Evolutionary conservation across 495 filamentous ascomycete species (phyloP).

Genomic region (Apiosordaria backusii): DNA sequence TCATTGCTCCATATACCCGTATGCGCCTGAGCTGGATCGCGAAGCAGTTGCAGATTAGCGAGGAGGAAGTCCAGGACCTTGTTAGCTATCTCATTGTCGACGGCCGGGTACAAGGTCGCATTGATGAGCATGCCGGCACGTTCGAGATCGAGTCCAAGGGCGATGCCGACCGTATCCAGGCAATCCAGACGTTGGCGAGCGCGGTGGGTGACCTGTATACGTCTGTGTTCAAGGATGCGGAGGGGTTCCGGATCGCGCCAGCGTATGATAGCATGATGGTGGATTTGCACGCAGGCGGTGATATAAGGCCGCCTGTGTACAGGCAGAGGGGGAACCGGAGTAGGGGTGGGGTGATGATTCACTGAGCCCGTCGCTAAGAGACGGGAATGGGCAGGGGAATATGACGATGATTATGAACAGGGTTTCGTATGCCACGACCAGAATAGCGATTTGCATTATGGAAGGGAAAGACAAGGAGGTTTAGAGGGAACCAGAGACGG

Average conservation of each 20-base stretch:
- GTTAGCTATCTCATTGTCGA: slow-evolving; percentile 89
- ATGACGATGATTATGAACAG: background rate
- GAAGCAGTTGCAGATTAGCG: slow-evolving; percentile 75
- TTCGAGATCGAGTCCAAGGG: slow-evolving; percentile 72
- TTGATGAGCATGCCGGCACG: slow-evolving; percentile 81
- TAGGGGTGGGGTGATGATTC: background rate
- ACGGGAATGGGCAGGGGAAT: too few species aligned
- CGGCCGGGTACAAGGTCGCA: slow-evolving; percentile 77
- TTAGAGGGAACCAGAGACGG: background rate
- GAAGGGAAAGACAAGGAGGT: background rate
- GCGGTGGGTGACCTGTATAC: slow-evolving; percentile 63
- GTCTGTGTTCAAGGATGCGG: slow-evolving; percentile 65
- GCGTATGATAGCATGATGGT: background rate
- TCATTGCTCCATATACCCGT: slow-evolving; percentile 91
- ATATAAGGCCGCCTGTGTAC: background rate
- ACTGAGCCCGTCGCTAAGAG: background rate
- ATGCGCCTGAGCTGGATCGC: slow-evolving; percentile 86
- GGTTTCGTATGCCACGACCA: background rate
- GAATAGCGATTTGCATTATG: background rate
- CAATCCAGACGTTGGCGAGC: slow-evolving; percentile 68
- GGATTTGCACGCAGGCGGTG: background rate
- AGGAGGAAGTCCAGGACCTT: slow-evolving; percentile 87
- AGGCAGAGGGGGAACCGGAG: background rate
- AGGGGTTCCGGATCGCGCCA: slow-evolving; percentile 53
- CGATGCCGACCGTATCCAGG: slow-evolving; percentile 69